Percentiles rank a stretch among this genome's conserved stretches.
phyloP scores from a whole-genome alignment of 768 basidiomycete species.

The Agrocybe chaxingu region DNA sequence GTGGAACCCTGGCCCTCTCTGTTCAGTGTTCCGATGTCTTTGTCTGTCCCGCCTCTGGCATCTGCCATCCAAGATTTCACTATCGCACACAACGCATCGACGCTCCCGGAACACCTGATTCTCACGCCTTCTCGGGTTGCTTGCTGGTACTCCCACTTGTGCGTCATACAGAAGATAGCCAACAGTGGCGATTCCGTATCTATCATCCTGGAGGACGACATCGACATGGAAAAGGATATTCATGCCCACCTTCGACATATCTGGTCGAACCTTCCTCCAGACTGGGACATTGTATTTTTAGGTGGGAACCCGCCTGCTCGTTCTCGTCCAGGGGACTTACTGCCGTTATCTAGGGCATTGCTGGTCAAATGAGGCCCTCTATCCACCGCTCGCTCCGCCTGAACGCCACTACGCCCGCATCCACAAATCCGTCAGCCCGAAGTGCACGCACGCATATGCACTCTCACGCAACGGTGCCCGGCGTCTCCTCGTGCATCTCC shows the following conservation, averaged over 20 bases:
- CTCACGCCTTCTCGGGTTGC: conserved; percentile 62
- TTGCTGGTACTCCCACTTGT: conserved; percentile 71
- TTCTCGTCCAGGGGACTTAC: neutral
- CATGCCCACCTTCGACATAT: conserved; percentile 33
- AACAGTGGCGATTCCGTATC: conserved; percentile 28
- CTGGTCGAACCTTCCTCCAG: conserved; percentile 51
- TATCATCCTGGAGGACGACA: conserved; percentile 73
- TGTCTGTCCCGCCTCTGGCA: conserved; percentile 26
- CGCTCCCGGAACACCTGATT: conserved; percentile 42
- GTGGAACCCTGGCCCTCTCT: conserved; percentile 14
- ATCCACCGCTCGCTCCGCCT: conserved; percentile 31
- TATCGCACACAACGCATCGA: conserved; percentile 29
- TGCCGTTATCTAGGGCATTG: conserved; percentile 57
- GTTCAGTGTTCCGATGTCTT: neutral
- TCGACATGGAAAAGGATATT: conserved; percentile 73
- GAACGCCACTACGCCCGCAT: conserved; percentile 27
- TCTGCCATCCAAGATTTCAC: conserved; percentile 42
- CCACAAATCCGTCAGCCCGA: conserved; percentile 58
- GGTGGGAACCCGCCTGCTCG: conserved; percentile 34
- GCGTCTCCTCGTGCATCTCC: conserved; percentile 56
- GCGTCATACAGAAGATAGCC: conserved; percentile 43
- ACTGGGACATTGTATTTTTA: conserved; percentile 75
- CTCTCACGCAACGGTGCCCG: conserved; percentile 59
- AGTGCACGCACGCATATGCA: conserved; percentile 74
- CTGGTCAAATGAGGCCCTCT: conserved; percentile 66